A percentile compares a stretch with the other conserved stretches of the same genome.
Conservation (phyloP, 345 rosid genomes). For the Eucalyptus rudis region DNA sequence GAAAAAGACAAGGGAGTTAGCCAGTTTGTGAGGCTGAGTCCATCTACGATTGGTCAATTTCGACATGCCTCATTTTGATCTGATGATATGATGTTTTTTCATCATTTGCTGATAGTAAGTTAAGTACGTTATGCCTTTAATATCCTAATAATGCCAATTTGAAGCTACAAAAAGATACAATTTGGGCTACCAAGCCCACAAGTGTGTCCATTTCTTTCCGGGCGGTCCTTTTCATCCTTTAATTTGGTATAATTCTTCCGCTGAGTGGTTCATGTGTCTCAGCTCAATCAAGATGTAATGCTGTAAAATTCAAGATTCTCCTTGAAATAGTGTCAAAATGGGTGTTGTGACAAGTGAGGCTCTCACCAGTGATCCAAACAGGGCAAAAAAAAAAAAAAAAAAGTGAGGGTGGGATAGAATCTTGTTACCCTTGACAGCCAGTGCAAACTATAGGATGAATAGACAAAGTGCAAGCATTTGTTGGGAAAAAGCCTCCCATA, state of each 20-base stretch:
- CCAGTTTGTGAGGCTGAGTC: neutral
- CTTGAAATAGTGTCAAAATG: neutral
- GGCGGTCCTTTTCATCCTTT: neutral
- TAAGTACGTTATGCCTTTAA: neutral
- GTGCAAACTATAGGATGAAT: constrained; percentile 71
- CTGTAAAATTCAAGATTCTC: neutral
- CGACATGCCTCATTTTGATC: neutral
- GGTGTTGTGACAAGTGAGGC: neutral
- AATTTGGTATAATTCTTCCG: neutral
- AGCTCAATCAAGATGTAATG: neutral
- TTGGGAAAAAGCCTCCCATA: constrained; percentile 73
- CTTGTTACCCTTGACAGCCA: constrained; percentile 77
- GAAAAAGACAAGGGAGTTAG: neutral
- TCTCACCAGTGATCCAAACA: neutral
- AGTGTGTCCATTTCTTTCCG: neutral
- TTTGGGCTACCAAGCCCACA: neutral
- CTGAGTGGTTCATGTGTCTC: neutral
- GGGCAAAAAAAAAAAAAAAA: neutral
- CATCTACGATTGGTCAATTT: neutral
- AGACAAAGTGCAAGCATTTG: constrained; percentile 52
- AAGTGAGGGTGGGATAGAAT: neutral
- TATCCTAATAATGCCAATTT: neutral
- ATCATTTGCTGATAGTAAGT: neutral
- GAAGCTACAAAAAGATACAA: neutral
- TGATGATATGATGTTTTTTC: neutral